Evolutionary conservation across 1,284 basidiomycete genomes (phyloP).

Genomic region (Coniferiporia sulphurascens): DNA sequence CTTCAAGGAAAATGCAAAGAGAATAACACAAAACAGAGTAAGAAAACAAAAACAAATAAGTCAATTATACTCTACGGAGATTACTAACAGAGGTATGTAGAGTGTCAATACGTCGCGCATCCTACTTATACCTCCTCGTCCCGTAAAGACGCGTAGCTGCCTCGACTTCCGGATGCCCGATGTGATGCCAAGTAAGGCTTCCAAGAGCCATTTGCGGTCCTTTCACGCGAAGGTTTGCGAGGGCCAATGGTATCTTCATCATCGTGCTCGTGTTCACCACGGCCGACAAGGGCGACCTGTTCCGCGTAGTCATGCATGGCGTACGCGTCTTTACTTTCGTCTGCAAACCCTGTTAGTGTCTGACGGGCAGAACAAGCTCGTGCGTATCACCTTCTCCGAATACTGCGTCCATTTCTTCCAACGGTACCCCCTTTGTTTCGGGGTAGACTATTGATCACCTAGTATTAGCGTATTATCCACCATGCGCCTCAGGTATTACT

Average conservation of each 20-base stretch:
- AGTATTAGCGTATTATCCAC: conserved; percentile 15
- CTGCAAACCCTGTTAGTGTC: neutral
- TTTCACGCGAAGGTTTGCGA: conserved; percentile 9
- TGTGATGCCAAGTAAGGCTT: neutral
- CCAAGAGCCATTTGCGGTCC: conserved; percentile 1
- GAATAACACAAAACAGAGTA: neutral
- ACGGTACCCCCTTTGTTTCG: conserved; percentile 73
- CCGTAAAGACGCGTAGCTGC: conserved; percentile 4
- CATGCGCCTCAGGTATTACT: neutral
- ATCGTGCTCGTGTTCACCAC: conserved; percentile 15
- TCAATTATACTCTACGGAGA: neutral
- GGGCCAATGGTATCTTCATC: conserved; percentile 14
- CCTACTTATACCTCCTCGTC: conserved; percentile 6
- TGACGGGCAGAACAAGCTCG: neutral
- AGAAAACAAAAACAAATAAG: conserved; percentile 2
- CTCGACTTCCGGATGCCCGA: conserved; percentile 7
- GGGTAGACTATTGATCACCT: conserved; percentile 57
- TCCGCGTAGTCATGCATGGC: conserved; percentile 12
- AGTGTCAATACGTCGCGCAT: neutral
- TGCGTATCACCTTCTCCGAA: conserved; percentile 67
- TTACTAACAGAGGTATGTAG: neutral
- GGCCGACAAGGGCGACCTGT: conserved; percentile 13
- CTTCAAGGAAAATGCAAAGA: neutral
- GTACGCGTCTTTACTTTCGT: conserved; percentile 11
- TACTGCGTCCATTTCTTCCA: conserved; percentile 81